A percentile compares a stretch with the other conserved stretches of the same genome.
These are phyloP conservation scores for Fusarium temperatum DNA, from an alignment of 2,329 filamentous ascomycete genomes.

Conservation along the genomic window DNA sequence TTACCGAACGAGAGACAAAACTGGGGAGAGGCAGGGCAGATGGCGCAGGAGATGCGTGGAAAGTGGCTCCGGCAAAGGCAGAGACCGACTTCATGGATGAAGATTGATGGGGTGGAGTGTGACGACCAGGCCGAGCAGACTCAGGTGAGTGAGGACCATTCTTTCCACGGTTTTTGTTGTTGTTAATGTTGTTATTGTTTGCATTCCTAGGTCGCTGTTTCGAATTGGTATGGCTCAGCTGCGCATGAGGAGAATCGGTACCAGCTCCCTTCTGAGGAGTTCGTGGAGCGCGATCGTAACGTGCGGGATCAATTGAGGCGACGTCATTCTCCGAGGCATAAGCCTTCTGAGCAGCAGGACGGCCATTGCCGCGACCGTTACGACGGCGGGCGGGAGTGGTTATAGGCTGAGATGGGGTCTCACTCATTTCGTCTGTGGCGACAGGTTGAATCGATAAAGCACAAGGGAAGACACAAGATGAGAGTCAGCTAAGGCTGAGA, in stretches of 20 bases:
- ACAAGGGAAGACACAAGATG: neutral
- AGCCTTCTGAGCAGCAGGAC: constrained; percentile 57
- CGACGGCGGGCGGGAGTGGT: constrained; percentile 50
- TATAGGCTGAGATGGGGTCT: constrained; percentile 45
- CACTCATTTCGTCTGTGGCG: constrained; percentile 45
- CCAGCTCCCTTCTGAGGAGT: constrained; percentile 58
- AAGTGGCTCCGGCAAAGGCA: constrained; percentile 91
- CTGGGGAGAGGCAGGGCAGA: constrained; percentile 90
- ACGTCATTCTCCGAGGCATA: constrained; percentile 68
- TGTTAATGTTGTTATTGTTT: constrained; percentile 20
- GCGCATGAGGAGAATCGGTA: constrained; percentile 48
- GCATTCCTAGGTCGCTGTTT: constrained; percentile 44
- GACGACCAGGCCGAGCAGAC: constrained; percentile 50
- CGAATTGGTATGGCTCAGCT: constrained; percentile 40
- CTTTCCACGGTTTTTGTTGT: constrained; percentile 46
- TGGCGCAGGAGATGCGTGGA: constrained; percentile 92
- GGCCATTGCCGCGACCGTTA: constrained; percentile 54
- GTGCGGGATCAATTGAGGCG: constrained; percentile 43
- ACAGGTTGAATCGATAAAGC: neutral
- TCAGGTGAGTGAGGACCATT: constrained; percentile 53
- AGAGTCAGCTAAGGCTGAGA: constrained; percentile 4
- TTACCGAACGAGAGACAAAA: constrained; percentile 80
- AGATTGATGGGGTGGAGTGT: constrained; percentile 55
- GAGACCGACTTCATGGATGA: constrained; percentile 57
- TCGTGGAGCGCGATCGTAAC: constrained; percentile 49